These are phyloP conservation scores for Bolboschoenus planiculmis DNA, from an alignment of 176 grass and related monocot species.

Conservation along the genomic window DNA sequence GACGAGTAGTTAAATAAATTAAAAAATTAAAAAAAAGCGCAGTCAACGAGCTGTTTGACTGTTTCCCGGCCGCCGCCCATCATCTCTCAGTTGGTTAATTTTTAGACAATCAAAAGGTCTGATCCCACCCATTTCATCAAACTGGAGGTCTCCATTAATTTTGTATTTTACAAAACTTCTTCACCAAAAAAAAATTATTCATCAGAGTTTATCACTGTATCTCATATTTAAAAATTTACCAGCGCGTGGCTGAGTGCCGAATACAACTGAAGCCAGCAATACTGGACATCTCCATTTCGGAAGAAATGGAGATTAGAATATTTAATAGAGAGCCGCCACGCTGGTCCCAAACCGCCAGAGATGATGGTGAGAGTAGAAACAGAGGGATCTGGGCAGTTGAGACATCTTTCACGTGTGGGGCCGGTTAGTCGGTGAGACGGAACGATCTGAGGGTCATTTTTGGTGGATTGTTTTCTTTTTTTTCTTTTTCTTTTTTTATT, in stretches of 20 bases:
- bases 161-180: neutral
- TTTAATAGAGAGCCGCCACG: neutral
- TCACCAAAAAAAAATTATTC: neutral
- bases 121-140: neutral
- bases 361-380: constrained; percentile 1
- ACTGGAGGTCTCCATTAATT: neutral
- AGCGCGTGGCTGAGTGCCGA: neutral
- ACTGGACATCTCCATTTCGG: neutral
- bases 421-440: neutral
- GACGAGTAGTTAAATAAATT: constrained; percentile 41
- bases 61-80: constrained; percentile 39
- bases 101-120: neutral
- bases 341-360: neutral
- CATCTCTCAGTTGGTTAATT: constrained; percentile 19
- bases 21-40: too few species aligned
- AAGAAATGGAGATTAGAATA: neutral
- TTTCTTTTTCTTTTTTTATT: too few species aligned
- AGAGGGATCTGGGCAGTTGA: neutral
- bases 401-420: neutral
- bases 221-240: neutral
- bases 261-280: neutral
- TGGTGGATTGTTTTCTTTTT: neutral
- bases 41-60: constrained; percentile 79
- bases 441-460: neutral
- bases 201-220: neutral